phyloP scores from a whole-genome alignment of 345 rosid species.

The Balakata baccata region DNA sequence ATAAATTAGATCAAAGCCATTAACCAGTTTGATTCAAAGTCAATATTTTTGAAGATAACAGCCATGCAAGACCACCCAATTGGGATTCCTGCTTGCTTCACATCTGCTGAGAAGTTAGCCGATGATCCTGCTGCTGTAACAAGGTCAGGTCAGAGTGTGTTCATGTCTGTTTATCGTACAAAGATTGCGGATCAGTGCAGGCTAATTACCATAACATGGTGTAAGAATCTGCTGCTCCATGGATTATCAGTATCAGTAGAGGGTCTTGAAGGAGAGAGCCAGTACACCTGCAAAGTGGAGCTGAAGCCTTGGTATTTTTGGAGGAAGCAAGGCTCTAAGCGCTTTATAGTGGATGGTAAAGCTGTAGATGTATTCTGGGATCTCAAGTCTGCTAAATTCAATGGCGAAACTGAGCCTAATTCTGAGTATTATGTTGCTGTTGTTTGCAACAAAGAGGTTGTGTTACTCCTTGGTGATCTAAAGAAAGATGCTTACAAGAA shows the following conservation, averaged over 20 bases:
- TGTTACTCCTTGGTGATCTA: constrained; percentile 73
- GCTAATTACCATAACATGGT: constrained; percentile 59
- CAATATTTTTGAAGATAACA: background rate
- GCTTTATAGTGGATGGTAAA: constrained; percentile 46
- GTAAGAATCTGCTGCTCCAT: constrained; percentile 58
- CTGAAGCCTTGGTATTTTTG: constrained; percentile 74
- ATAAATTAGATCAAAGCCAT: constrained; percentile 1
- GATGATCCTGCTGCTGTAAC: constrained; percentile 50
- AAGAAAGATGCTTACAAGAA: constrained; percentile 66
- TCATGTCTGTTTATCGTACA: constrained; percentile 56
- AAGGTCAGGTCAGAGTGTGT: constrained; percentile 64
- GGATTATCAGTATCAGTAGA: constrained; percentile 55
- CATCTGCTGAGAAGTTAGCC: constrained; percentile 43
- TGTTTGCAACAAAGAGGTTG: constrained; percentile 71
- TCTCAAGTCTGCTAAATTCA: constrained; percentile 59
- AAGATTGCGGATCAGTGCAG: constrained; percentile 59
- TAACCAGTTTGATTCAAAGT: constrained; percentile 7
- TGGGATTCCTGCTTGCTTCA: constrained; percentile 62
- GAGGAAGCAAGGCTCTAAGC: constrained; percentile 69
- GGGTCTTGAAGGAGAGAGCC: constrained; percentile 43
- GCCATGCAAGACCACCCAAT: constrained; percentile 50
- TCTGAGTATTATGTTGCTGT: constrained; percentile 78
- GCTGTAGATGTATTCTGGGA: constrained; percentile 63
- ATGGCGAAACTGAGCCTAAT: constrained; percentile 61
- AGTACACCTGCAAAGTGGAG: constrained; percentile 60